These are phyloP conservation scores for Starmerella riodocensis DNA, from an alignment of 805 yeast species.

Conservation along the genomic window DNA sequence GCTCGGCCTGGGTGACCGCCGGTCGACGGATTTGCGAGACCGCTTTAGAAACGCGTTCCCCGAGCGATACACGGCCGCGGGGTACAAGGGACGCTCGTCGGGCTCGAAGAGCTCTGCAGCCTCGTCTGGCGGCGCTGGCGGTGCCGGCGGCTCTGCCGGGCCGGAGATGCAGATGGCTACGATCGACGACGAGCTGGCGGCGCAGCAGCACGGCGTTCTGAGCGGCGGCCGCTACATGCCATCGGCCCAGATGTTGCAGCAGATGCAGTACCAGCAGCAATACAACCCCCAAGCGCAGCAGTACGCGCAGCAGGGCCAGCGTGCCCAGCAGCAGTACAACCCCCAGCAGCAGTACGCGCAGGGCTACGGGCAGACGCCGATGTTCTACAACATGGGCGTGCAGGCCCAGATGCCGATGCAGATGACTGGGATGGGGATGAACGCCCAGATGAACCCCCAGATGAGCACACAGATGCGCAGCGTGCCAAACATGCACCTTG, in stretches of 20 bases:
- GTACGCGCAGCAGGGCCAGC: constrained; percentile 17
- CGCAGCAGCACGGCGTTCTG: constrained; percentile 20
- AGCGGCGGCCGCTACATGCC: constrained; percentile 19
- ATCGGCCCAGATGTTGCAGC: constrained; percentile 19
- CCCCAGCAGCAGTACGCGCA: constrained; percentile 13
- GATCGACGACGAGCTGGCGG: constrained; percentile 22
- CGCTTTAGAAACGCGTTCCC: constrained; percentile 36
- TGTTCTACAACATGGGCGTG: constrained; percentile 20
- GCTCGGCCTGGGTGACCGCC: constrained; percentile 29
- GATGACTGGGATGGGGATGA: constrained; percentile 17
- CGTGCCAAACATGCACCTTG: constrained; percentile 18
- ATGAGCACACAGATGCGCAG: constrained; percentile 20
- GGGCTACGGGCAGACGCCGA: constrained; percentile 18
- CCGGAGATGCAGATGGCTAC: constrained; percentile 13
- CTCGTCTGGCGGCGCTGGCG: neutral
- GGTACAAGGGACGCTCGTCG: constrained; percentile 30
- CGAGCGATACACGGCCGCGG: constrained; percentile 33
- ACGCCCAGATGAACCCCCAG: constrained; percentile 18
- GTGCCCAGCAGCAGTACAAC: constrained; percentile 14
- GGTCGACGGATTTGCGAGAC: constrained; percentile 34
- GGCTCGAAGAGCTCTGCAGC: constrained; percentile 8
- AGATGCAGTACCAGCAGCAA: constrained; percentile 20
- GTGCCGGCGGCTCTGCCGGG: neutral
- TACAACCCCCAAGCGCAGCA: constrained; percentile 19
- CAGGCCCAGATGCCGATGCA: constrained; percentile 18